These are phyloP conservation scores for Stromatinia cepivora DNA, from an alignment of 2,329 filamentous ascomycete species.

Conservation along the genomic window DNA sequence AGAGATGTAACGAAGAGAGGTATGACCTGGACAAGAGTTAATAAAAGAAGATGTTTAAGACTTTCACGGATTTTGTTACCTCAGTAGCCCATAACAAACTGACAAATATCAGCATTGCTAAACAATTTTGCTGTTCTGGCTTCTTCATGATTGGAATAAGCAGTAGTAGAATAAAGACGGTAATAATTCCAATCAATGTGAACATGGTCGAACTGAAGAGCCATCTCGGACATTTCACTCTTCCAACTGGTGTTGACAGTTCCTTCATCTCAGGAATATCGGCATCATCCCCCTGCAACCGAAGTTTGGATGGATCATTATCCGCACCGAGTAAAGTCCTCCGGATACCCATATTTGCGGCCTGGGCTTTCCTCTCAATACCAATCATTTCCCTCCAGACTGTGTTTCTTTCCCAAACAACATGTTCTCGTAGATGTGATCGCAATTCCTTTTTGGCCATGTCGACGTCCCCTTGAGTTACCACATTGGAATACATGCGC, in stretches of 20 bases:
- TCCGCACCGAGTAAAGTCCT: constrained; percentile 78
- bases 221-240: constrained; percentile 75
- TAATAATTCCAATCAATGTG: constrained; percentile 68
- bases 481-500: constrained; percentile 73
- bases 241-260: constrained; percentile 77
- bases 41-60: constrained; percentile 24
- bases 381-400: constrained; percentile 99
- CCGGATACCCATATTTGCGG: constrained; percentile 79
- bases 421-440: constrained; percentile 89
- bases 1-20: constrained; percentile 96
- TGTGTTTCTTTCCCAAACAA: constrained; percentile 98
- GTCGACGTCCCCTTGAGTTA: constrained; percentile 76
- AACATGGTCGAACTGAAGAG: constrained; percentile 80
- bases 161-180: constrained; percentile 73
- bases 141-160: constrained; percentile 79
- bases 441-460: constrained; percentile 82
- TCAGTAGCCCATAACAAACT: constrained; percentile 96
- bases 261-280: constrained; percentile 63
- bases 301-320: constrained; percentile 63
- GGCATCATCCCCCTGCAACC: constrained; percentile 82
- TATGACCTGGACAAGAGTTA: constrained; percentile 65
- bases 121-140: constrained; percentile 90
- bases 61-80: constrained; percentile 50
- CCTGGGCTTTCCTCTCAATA: constrained; percentile 92
- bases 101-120: constrained; percentile 91